Conservation (phyloP, 768 basidiomycete genomes). For the Termitomyces eurrhizus region DNA sequence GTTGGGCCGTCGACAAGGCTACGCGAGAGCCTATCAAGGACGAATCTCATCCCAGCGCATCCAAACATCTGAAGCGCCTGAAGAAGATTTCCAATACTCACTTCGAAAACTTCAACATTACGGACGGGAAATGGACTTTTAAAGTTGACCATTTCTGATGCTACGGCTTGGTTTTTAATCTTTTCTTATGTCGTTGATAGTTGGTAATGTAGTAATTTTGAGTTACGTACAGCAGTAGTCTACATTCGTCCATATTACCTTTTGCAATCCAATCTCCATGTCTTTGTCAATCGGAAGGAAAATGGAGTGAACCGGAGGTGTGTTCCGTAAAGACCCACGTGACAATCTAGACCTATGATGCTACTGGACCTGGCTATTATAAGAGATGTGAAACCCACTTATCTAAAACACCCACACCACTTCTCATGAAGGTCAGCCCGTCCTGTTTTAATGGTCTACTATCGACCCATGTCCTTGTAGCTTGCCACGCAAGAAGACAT, state of each 20-base stretch:
- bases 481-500: constrained; percentile 41
- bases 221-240: constrained; percentile 12
- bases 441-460: background rate
- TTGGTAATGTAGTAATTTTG: constrained; percentile 10
- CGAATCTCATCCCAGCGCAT: constrained; percentile 57
- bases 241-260: constrained; percentile 8
- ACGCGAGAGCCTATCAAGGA: constrained; percentile 90
- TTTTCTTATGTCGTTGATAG: constrained; percentile 2
- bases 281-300: background rate
- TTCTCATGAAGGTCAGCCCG: constrained; percentile 29
- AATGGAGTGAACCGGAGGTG: constrained; percentile 7
- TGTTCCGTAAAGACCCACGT: constrained; percentile 14
- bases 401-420: constrained; percentile 6
- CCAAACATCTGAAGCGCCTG: constrained; percentile 76
- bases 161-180: background rate
- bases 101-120: constrained; percentile 77
- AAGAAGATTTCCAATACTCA: constrained; percentile 82
- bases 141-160: constrained; percentile 86
- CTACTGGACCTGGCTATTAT: background rate
- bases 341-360: constrained; percentile 9
- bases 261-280: constrained; percentile 8
- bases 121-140: constrained; percentile 90
- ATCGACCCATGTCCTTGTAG: constrained; percentile 16
- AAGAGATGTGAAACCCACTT: constrained; percentile 2
- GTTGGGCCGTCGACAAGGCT: constrained; percentile 90